These are phyloP conservation scores for Ogataea wickerhamii DNA, from an alignment of 805 yeast species.

Conservation along the genomic window DNA sequence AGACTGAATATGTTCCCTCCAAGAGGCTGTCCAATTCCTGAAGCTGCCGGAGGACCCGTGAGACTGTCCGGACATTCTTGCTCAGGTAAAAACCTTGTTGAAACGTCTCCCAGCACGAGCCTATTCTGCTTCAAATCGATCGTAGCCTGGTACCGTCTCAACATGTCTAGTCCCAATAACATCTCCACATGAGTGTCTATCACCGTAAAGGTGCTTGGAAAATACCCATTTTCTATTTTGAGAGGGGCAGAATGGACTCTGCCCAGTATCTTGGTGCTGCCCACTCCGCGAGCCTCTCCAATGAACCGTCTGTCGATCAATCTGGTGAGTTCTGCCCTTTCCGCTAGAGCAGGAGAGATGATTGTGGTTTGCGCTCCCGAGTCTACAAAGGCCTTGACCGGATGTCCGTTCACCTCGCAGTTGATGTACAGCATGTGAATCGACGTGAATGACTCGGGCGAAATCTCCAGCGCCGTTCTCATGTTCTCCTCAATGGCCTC, in stretches of 20 bases:
- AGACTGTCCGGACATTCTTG: conserved; percentile 55
- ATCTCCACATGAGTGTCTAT: conserved; percentile 71
- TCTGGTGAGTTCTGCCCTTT: conserved; percentile 61
- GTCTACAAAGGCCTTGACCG: conserved; percentile 90
- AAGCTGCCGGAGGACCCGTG: conserved; percentile 11
- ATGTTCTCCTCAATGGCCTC: conserved; percentile 77
- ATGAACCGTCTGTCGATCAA: conserved; percentile 74
- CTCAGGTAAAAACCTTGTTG: conserved; percentile 70
- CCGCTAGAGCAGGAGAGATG: conserved; percentile 74
- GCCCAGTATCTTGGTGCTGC: conserved; percentile 73
- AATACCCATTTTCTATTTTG: conserved; percentile 60
- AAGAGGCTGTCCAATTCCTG: conserved; percentile 17
- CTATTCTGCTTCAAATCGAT: conserved; percentile 69
- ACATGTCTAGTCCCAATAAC: conserved; percentile 86
- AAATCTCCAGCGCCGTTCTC: conserved; percentile 74
- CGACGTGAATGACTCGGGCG: conserved; percentile 85
- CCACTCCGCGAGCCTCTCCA: conserved; percentile 91
- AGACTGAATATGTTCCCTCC: conserved; percentile 36
- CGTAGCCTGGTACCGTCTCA: conserved; percentile 79
- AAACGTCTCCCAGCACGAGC: conserved; percentile 67
- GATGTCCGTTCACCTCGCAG: conserved; percentile 72
- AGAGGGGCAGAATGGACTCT: conserved; percentile 86
- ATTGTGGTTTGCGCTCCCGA: conserved; percentile 94
- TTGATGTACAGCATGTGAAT: conserved; percentile 83
- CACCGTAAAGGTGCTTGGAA: conserved; percentile 68